Evolutionary conservation across 805 yeast species (phyloP), one percentile per base, ranked within the genome.

Genomic region (Limtongia smithiae): DNA sequence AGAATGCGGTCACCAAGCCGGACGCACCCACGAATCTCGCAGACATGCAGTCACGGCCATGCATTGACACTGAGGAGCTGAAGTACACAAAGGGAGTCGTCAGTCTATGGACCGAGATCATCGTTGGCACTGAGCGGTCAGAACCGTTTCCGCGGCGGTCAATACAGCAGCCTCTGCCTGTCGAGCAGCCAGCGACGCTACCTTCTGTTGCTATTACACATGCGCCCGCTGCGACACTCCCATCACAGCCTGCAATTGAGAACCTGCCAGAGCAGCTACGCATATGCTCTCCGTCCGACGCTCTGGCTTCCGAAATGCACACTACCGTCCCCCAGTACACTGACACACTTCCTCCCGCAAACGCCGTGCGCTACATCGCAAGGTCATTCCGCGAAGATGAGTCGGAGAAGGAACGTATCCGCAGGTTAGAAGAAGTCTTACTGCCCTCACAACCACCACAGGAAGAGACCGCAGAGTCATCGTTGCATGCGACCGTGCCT

Each of bases 61-160:
- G 83, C 66, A 76, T 86, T 47, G 88, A 89, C 64, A 91, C 91
- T 3, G 96, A 88, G 67, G 77, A 77, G 60, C 72, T 83, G 61
- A 87, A 86, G 65, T 71, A 88, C 48, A 75, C 80, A 70, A 81
- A 81, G 58, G 85, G 89, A 62, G 88, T 88, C 18, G 71, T 89
- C 5, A 86, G 87, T n/a, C 69, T 87, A 62, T 85, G 89, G 44
- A 78, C 87, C 1, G 95, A 85, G 65, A 77, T 88, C 1, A 73
- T 86, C 20, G 75, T 89, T 24, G 97, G 97, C 2, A 88, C 95
- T 0, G 83, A 79, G 58, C 70, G 91, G 55, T 46, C 60, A 8
- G 55, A 38, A 41, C 46, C 21, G 11, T 9, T 33, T 9, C 20
- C 14, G 39, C 22, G 27, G 6, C 15, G 27, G 6, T 15, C 30